These are phyloP conservation scores for Macrophomina pseudophaseolina DNA, from an alignment of 2,329 filamentous ascomycete genomes.

Conservation along the genomic window DNA sequence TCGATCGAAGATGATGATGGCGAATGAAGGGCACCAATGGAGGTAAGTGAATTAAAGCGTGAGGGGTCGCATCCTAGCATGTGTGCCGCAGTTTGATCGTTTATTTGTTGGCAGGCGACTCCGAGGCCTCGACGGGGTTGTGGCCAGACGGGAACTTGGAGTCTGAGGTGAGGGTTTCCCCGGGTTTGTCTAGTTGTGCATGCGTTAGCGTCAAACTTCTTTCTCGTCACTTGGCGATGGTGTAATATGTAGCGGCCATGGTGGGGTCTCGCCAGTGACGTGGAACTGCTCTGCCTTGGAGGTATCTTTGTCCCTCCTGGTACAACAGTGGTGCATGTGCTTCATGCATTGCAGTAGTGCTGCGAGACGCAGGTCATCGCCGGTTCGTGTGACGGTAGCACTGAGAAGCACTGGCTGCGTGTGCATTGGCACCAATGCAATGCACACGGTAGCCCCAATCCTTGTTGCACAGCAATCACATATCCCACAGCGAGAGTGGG, in stretches of 20 bases:
- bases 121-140: conserved; percentile 51
- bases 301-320: conserved; percentile 5
- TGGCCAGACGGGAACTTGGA: conserved; percentile 50
- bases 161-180: conserved; percentile 58
- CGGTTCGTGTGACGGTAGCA: conserved; percentile 15
- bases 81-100: neutral
- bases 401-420: conserved; percentile 17
- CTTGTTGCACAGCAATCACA: neutral
- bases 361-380: neutral
- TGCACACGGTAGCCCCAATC: neutral
- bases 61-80: conserved; percentile 2
- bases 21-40: neutral
- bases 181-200: conserved; percentile 54
- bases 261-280: neutral
- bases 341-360: conserved; percentile 10
- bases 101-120: conserved; percentile 32
- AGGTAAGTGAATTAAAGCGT: neutral
- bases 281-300: neutral
- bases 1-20: neutral
- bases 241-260: neutral
- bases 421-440: conserved; percentile 17
- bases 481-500: conserved; percentile 1
- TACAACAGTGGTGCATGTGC: conserved; percentile 18
- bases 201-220: conserved; percentile 29
- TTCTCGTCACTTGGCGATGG: conserved; percentile 1